Evolutionary conservation across 352 stramenopile genomes (phyloP).

Genomic region (Detonula confervacea): DNA sequence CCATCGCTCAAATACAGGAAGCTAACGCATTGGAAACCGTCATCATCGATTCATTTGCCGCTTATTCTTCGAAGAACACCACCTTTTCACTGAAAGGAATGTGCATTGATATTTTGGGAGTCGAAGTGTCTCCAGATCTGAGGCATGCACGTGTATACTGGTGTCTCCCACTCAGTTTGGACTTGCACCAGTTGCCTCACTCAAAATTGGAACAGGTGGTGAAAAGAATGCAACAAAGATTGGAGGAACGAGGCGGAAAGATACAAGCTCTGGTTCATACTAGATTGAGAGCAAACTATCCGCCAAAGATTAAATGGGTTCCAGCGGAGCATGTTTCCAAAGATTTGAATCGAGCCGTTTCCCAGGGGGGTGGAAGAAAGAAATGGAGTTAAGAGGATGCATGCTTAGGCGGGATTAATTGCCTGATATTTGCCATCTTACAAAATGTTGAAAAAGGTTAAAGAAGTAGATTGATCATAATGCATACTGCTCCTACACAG

Average conservation of each 20-base stretch:
- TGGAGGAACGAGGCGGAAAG: slow-evolving; percentile 49
- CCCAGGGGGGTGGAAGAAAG: slow-evolving; percentile 19
- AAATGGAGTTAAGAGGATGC: slow-evolving; percentile 38
- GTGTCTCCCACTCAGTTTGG: slow-evolving; percentile 48
- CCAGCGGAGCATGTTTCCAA: slow-evolving; percentile 48
- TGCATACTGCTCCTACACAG: too few relatives aligned
- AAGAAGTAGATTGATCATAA: too few relatives aligned
- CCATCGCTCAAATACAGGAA: slow-evolving; percentile 53
- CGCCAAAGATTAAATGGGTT: slow-evolving; percentile 46
- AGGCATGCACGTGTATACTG: slow-evolving; percentile 46
- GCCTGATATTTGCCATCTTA: too few relatives aligned
- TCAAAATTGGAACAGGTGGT: slow-evolving; percentile 30
- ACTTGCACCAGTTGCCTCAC: slow-evolving; percentile 34
- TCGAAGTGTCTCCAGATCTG: slow-evolving; percentile 55
- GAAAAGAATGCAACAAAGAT: slow-evolving; percentile 49
- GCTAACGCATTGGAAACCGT: slow-evolving; percentile 32
- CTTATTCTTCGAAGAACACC: slow-evolving; percentile 38
- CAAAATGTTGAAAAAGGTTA: too few relatives aligned
- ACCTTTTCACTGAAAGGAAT: slow-evolving; percentile 49
- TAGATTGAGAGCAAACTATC: slow-evolving; percentile 50
- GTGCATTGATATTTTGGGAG: slow-evolving; percentile 51
- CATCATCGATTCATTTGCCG: slow-evolving; percentile 31
- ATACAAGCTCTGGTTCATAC: slow-evolving; percentile 56
- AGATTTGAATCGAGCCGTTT: slow-evolving; percentile 43
- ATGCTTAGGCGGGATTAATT: too few relatives aligned